A percentile compares a stretch with the other conserved stretches of the same genome.
These are phyloP conservation scores for Clarireedia paspali DNA, from an alignment of 2,329 filamentous ascomycete species.

Conservation along the genomic window DNA sequence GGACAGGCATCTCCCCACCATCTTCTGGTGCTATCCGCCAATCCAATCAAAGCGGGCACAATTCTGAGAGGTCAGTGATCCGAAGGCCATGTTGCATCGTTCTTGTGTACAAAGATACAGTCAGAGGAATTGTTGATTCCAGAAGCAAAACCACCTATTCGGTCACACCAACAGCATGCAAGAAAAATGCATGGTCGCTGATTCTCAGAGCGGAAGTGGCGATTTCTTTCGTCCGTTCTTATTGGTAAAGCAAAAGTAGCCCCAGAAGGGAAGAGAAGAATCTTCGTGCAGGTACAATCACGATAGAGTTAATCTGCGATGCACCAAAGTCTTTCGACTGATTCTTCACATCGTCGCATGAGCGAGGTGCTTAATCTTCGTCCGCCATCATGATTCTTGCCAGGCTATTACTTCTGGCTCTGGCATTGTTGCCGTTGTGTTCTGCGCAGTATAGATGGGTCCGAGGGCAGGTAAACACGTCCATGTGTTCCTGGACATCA, in stretches of 20 bases:
- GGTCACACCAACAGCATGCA: conserved; percentile 8
- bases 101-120: conserved; percentile 2
- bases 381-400: conserved; percentile 15
- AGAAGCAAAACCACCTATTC: conserved; percentile 1
- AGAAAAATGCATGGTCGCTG: conserved; percentile 5
- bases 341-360: neutral
- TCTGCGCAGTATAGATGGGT: conserved; percentile 41
- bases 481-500: conserved; percentile 50
- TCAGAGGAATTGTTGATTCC: conserved; percentile 2
- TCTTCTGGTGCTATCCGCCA: neutral
- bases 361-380: neutral
- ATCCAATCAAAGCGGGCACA: conserved; percentile 2
- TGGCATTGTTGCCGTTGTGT: conserved; percentile 20
- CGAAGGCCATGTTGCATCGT: neutral
- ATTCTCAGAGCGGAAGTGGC: conserved; percentile 11
- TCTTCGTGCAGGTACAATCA: conserved; percentile 1
- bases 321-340: conserved; percentile 11
- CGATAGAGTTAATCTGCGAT: conserved; percentile 8
- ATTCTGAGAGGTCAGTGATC: conserved; percentile 3
- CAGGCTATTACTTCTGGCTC: conserved; percentile 11
- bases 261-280: neutral
- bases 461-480: conserved; percentile 45
- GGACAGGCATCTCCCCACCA: conserved; percentile 9
- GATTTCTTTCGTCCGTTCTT: neutral
- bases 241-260: neutral